Percentiles rank a stretch among this genome's conserved stretches.
phyloP scores from a whole-genome alignment of 148 eudicot species.

The Oxyria digyna region DNA sequence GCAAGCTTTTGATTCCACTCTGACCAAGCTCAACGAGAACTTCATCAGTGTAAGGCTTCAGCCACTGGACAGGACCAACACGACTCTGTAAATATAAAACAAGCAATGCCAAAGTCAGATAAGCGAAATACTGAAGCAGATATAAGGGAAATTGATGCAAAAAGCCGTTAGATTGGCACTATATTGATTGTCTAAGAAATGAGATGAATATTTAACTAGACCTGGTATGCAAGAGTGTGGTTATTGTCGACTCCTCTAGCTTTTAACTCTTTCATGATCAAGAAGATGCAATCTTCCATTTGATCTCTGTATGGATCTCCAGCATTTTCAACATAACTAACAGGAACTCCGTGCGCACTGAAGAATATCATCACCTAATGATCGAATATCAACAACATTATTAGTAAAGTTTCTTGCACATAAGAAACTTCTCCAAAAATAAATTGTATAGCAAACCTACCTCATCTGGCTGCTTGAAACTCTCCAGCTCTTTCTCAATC shows the following conservation, averaged over 20 bases:
- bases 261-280: slow-evolving; percentile 88
- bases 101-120: slow-evolving; percentile 41
- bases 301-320: slow-evolving; percentile 97
- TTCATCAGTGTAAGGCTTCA: slow-evolving; percentile 98
- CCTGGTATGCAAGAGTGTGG: slow-evolving; percentile 96
- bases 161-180: not conserved
- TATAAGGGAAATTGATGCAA: not conserved
- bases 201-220: slow-evolving; percentile 9
- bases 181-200: not conserved
- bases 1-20: slow-evolving; percentile 76
- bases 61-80: slow-evolving; percentile 98
- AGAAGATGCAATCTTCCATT: slow-evolving; percentile 93
- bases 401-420: not conserved
- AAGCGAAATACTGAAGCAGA: slow-evolving; percentile 34
- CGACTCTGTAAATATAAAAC: slow-evolving; percentile 51
- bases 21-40: slow-evolving; percentile 93
- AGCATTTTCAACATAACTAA: slow-evolving; percentile 84
- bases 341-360: slow-evolving; percentile 99
- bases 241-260: slow-evolving; percentile 60
- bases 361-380: slow-evolving; percentile 90
- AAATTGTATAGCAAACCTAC: slow-evolving; percentile 19
- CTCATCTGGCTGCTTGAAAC: slow-evolving; percentile 62
- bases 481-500: slow-evolving; percentile 73
- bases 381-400: slow-evolving; percentile 7
- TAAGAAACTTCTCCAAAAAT: not conserved